phyloP scores from a whole-genome alignment of 2,329 filamentous ascomycete genomes.

The Colletotrichum musae region DNA sequence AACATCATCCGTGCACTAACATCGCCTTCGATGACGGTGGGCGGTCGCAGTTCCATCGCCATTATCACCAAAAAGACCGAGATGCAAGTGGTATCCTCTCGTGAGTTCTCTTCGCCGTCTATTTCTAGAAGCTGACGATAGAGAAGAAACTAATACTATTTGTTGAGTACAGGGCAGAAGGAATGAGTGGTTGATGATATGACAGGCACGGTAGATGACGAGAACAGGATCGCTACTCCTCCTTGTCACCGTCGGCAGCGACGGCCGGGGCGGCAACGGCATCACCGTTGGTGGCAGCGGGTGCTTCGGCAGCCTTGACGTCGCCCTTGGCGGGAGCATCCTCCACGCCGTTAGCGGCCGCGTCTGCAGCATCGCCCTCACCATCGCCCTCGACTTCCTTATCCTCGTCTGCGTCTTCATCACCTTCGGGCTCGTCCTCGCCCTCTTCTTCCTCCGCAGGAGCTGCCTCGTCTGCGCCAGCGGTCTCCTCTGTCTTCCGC shows the following conservation, averaged over 20 bases:
- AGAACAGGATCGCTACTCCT: slow-evolving; percentile 34
- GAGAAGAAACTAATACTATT: slow-evolving; percentile 5
- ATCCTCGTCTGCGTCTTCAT: slow-evolving; percentile 49
- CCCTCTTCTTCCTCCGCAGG: slow-evolving; percentile 50
- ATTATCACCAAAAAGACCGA: neutral
- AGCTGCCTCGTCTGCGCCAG: slow-evolving; percentile 49
- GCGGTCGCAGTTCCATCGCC: neutral
- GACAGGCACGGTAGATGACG: neutral
- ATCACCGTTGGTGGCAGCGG: slow-evolving; percentile 47
- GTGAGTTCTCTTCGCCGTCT: slow-evolving; percentile 25
- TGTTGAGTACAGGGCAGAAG: neutral
- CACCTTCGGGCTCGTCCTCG: slow-evolving; percentile 48
- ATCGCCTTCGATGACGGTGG: neutral
- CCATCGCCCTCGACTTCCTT: slow-evolving; percentile 45
- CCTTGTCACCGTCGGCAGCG: slow-evolving; percentile 42
- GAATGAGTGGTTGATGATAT: neutral
- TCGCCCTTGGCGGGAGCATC: slow-evolving; percentile 46
- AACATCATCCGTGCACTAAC: neutral
- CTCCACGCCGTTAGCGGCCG: slow-evolving; percentile 43
- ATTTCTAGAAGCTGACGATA: slow-evolving; percentile 28
- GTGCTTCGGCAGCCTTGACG: slow-evolving; percentile 46
- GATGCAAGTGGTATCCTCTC: neutral
- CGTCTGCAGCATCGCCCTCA: slow-evolving; percentile 46
- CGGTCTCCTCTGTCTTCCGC: slow-evolving; percentile 59
- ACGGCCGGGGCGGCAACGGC: slow-evolving; percentile 43